Conservation (phyloP, 805 yeast genomes). For the Sugiyamaella mastotermitis region DNA sequence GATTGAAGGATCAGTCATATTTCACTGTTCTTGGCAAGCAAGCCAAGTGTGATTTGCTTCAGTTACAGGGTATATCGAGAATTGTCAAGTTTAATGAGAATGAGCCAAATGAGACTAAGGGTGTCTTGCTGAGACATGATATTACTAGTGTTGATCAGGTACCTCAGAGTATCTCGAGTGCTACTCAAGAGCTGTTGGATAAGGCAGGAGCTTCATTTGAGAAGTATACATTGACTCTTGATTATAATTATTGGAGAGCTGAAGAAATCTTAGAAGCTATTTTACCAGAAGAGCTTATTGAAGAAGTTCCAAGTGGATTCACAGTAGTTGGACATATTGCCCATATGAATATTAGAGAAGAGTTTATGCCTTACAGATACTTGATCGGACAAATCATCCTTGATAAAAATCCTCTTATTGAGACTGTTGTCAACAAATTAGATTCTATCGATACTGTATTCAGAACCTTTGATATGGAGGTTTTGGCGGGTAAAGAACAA, state of each 20-base stretch:
- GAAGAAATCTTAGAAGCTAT: conserved; percentile 80
- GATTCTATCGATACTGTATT: conserved; percentile 82
- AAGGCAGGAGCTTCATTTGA: conserved; percentile 42
- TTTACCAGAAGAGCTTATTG: conserved; percentile 62
- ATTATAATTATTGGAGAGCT: conserved; percentile 78
- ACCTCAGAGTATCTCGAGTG: conserved; percentile 34
- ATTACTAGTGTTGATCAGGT: conserved; percentile 37
- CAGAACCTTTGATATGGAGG: conserved; percentile 90
- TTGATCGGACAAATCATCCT: conserved; percentile 85
- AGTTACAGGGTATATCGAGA: conserved; percentile 64
- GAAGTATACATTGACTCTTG: conserved; percentile 52
- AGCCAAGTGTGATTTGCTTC: conserved; percentile 55
- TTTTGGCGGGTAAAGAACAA: conserved; percentile 74
- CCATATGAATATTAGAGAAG: conserved; percentile 78
- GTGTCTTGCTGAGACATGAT: conserved; percentile 55
- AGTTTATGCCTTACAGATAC: conserved; percentile 72
- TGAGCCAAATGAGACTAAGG: conserved; percentile 33
- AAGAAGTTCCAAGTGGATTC: conserved; percentile 83
- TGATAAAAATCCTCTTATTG: conserved; percentile 76
- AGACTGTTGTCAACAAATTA: conserved; percentile 87
- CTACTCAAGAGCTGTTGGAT: conserved; percentile 41
- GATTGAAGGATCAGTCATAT: conserved; percentile 57
- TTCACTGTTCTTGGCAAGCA: conserved; percentile 58
- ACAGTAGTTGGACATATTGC: conserved; percentile 95
- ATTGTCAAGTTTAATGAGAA: conserved; percentile 40